A percentile compares a stretch with the other conserved stretches of the same genome.
phyloP scores from a whole-genome alignment of 345 rosid species.

The Rhodamnia rubescens region DNA sequence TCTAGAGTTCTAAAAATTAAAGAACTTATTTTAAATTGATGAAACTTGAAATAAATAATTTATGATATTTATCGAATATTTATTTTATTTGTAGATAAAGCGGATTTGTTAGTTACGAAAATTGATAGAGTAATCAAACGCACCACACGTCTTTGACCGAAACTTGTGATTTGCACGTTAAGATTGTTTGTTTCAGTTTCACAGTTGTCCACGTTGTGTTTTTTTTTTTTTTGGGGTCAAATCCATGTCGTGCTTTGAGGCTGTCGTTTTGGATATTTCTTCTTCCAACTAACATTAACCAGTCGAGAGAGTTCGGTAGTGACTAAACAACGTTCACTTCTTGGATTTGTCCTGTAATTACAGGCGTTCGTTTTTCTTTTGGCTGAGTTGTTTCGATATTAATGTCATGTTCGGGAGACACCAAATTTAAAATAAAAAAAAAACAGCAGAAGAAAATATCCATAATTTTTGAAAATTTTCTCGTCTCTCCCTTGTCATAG shows the following conservation, averaged over 20 bases:
- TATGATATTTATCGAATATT: too few relatives aligned
- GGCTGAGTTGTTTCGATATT: too few relatives aligned
- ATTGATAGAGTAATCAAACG: not conserved
- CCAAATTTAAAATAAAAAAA: too few relatives aligned
- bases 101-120: not conserved
- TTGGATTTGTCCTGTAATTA: not conserved
- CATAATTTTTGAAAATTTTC: not conserved
- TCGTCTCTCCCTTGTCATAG: not conserved
- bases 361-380: too few relatives aligned
- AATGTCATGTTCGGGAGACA: too few relatives aligned
- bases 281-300: not conserved
- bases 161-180: not conserved
- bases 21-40: too few relatives aligned
- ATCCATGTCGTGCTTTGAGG: not conserved
- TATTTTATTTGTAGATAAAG: too few relatives aligned
- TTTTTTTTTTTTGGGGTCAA: too few relatives aligned
- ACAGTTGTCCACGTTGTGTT: not conserved
- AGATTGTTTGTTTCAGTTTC: not conserved
- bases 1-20: too few relatives aligned
- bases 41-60: too few relatives aligned
- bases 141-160: not conserved
- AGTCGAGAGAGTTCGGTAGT: not conserved
- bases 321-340: not conserved
- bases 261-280: not conserved
- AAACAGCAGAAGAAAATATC: not conserved